These are phyloP conservation scores for Sinapis alba DNA, from an alignment of 441 rosid species.

Conservation along the genomic window DNA sequence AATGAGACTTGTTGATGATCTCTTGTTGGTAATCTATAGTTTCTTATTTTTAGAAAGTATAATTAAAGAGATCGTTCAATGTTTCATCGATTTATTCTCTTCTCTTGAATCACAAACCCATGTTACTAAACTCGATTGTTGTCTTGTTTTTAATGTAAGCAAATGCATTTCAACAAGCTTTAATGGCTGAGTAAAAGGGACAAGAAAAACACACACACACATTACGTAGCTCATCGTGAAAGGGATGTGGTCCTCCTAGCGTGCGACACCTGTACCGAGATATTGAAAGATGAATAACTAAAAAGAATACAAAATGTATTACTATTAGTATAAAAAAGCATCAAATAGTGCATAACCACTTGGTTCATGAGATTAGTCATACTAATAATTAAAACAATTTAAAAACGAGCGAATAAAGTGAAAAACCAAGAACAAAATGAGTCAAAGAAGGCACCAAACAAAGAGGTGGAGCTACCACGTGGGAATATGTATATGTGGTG, in stretches of 20 bases:
- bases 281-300: not conserved
- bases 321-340: not conserved
- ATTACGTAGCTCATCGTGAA: slow-evolving; percentile 18
- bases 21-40: not conserved
- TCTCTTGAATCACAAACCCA: not conserved
- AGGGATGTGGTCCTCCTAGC: slow-evolving; percentile 39
- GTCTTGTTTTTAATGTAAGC: not conserved
- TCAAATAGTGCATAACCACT: slow-evolving; percentile 29
- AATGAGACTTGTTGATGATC: too few relatives aligned
- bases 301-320: not conserved
- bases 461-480: not conserved
- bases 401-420: not conserved
- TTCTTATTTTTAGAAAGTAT: too few relatives aligned
- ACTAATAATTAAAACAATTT: not conserved
- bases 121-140: not conserved
- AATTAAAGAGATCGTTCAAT: too few relatives aligned
- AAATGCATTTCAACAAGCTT: not conserved
- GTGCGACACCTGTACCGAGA: slow-evolving; percentile 43
- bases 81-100: too few relatives aligned
- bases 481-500: not conserved
- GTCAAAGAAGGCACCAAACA: not conserved
- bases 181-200: not conserved
- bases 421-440: not conserved
- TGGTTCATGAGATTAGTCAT: not conserved
- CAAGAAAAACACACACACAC: not conserved